These are phyloP conservation scores for Pseudoscleropodium purum DNA, from an alignment of 225 moss, liverwort and hornwort species.

Conservation along the genomic window DNA sequence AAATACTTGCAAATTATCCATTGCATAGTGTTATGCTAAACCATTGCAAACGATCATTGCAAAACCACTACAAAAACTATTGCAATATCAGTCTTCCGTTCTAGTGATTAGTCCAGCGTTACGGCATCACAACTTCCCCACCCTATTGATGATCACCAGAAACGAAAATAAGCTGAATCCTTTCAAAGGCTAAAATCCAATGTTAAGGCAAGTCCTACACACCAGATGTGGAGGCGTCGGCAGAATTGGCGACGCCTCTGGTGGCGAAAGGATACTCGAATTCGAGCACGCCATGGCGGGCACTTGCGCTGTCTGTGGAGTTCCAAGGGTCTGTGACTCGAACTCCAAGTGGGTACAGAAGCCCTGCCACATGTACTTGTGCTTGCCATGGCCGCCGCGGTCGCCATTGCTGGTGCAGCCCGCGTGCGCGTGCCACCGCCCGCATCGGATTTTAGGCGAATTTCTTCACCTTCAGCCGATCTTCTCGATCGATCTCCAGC, in stretches of 20 bases:
- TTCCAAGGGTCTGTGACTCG: not conserved
- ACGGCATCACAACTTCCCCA: not conserved
- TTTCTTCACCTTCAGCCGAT: not conserved
- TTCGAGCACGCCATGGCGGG: not conserved
- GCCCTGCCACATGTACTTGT: not conserved
- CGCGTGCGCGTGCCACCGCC: conserved; percentile 13
- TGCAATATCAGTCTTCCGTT: not conserved
- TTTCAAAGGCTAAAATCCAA: not conserved
- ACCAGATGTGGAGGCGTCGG: conserved; percentile 18
- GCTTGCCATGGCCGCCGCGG: not conserved
- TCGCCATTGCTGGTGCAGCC: not conserved
- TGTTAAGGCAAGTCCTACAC: not conserved
- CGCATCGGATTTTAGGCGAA: conserved; percentile 4
- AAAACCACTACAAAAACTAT: not conserved
- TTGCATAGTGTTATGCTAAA: not conserved
- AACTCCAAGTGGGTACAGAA: not conserved
- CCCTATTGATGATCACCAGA: not conserved
- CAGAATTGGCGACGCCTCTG: conserved; percentile 5
- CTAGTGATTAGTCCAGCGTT: not conserved
- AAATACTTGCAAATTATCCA: not conserved
- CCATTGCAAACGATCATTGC: not conserved
- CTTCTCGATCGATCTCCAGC: not conserved
- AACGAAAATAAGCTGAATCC: not conserved
- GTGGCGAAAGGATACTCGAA: conserved; percentile 8
- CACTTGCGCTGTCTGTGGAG: not conserved